Percentiles rank a stretch among this genome's conserved stretches.
Conservation (phyloP, 306 rosid genomes). For the Lupinus albus region DNA sequence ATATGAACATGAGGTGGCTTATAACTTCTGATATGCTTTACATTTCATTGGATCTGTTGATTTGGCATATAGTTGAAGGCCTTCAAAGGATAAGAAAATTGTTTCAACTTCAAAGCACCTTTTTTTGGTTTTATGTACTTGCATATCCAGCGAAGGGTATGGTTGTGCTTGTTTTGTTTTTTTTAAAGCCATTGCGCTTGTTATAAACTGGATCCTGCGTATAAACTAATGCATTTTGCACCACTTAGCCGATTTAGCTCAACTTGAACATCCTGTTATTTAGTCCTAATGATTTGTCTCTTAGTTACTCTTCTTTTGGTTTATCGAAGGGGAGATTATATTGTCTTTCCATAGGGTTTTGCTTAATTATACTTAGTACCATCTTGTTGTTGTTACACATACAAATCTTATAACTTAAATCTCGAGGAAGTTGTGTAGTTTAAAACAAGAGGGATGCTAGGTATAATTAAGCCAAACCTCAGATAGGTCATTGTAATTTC, state of each 20-base stretch:
- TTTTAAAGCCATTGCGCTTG: not conserved
- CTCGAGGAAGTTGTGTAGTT: no score
- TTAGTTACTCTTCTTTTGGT: constrained; percentile 5
- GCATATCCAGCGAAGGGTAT: constrained; percentile 2
- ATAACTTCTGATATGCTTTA: constrained; percentile 33
- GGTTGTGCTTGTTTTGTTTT: not conserved
- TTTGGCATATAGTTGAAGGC: constrained; percentile 13
- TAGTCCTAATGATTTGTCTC: not conserved
- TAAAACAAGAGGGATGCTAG: no score
- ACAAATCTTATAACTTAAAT: no score
- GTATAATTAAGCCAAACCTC: no score
- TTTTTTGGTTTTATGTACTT: constrained; percentile 4
- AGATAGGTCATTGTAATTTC: no score
- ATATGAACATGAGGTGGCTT: constrained; percentile 20
- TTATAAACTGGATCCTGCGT: constrained; percentile 10
- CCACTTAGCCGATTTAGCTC: not conserved
- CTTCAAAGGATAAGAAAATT: not conserved
- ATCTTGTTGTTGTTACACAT: no score
- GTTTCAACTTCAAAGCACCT: not conserved
- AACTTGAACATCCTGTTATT: constrained; percentile 11
- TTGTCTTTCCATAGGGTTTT: no score
- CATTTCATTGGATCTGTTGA: constrained; percentile 44
- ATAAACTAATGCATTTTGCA: not conserved
- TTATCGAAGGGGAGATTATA: not conserved
- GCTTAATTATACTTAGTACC: no score